Evolutionary conservation across 148 eudicot genomes (phyloP).

Genomic region (Amaranthus palmeri): DNA sequence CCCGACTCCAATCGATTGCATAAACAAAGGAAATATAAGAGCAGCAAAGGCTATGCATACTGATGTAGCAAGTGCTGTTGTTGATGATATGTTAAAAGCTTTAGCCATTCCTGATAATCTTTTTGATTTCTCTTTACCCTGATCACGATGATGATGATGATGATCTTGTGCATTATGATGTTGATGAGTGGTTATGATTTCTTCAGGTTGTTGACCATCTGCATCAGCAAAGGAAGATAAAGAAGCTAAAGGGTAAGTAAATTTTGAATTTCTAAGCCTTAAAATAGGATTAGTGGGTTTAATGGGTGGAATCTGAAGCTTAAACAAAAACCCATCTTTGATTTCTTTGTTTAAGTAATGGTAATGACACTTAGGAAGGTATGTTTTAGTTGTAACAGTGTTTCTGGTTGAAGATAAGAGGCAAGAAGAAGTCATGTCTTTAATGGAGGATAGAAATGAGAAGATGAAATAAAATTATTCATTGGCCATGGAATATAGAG

Average conservation of each 20-base stretch:
- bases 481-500: not conserved
- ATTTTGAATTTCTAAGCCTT: conserved; percentile 31
- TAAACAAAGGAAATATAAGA: conserved; percentile 60
- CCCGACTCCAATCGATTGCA: conserved; percentile 62
- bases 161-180: conserved; percentile 18
- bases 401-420: conserved; percentile 53
- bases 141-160: not conserved
- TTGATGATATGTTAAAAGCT: conserved; percentile 74
- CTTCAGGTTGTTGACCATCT: conserved; percentile 35
- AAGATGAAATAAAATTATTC: conserved; percentile 28
- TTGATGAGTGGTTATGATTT: conserved; percentile 16
- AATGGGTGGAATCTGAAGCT: conserved; percentile 27
- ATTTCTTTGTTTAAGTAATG: conserved; percentile 21
- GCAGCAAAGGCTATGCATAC: conserved; percentile 82
- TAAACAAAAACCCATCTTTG: conserved; percentile 28
- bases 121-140: conserved; percentile 16
- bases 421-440: conserved; percentile 59
- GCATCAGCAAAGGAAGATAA: conserved; percentile 72
- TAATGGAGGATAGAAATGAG: not conserved
- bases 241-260: conserved; percentile 50
- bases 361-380: conserved; percentile 31
- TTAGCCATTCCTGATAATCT: conserved; percentile 68
- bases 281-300: conserved; percentile 37
- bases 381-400: conserved; percentile 25
- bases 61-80: conserved; percentile 65